Evolutionary conservation across 345 rosid genomes (phyloP), one percentile per base, ranked within the genome.

Genomic region (Heritiera littoralis): DNA sequence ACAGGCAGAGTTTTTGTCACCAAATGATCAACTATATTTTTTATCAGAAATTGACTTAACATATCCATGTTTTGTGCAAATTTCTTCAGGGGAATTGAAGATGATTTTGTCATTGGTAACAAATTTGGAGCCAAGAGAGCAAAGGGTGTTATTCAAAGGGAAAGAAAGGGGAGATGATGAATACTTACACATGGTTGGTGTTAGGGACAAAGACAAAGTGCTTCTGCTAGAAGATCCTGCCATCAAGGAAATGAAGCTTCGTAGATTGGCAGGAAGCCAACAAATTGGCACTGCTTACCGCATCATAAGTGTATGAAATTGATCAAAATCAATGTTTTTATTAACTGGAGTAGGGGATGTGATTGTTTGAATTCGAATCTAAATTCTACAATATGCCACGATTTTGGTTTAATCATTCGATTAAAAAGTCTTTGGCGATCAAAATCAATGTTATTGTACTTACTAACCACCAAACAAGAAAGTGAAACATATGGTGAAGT

Each of bases 181-280:
- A 74, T 88, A 81, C 78, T 77, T 96, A 76, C 98, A 93, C 94
- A 93, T 96, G 99, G 92, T 92, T 55, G 99, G 99, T 6, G 95
- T 96, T 75, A 85, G 87, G 77, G 97, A 93, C 86, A 90, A 88
- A 80, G 94, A 93, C 88, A 93, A 96, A 77, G 89, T 96, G 54
- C 83, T 96, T 40, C 72, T 96, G 83, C 77, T 96, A 74, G 87
- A 96, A 80, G 96, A 92, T 89, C 99, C 99, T 13, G 94, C 95
- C 2, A 88, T 88, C 83, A 92, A 84, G 80, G 97, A 91, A 77
- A 88, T 79, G 91, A 95, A 77, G 82, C 91, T 93, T 78, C 92
- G 79, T 81, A 77, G 83, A 48, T 59, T 85, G 73, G 67, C 83
- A 41, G 80, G 85, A 71, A 78, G 77, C 74, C 77, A 73, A 40